Conservation (phyloP, 306 rosid genomes). For the Cucurbita pepo region DNA sequence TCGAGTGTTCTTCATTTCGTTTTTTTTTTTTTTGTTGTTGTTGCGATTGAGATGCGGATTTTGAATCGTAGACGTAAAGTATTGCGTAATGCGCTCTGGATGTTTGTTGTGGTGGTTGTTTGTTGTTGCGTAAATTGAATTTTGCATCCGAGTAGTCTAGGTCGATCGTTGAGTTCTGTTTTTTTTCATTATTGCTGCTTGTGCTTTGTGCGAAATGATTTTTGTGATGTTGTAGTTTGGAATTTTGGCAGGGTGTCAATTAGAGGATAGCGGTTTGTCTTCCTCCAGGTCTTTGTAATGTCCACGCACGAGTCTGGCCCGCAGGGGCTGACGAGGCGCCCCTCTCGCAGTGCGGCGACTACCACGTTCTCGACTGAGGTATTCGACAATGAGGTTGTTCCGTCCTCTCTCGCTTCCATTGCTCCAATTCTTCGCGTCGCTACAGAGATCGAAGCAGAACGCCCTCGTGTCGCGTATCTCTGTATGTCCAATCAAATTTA, state of each 20-base stretch:
- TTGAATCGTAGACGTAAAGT: not conserved
- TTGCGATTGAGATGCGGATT: not conserved
- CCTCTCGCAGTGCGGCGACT: conserved; percentile 69
- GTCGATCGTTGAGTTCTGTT: not conserved
- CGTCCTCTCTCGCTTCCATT: conserved; percentile 74
- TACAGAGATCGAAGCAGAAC: conserved; percentile 65
- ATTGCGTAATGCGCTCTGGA: not conserved
- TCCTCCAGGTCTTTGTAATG: conserved; percentile 27
- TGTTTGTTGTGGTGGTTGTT: not conserved
- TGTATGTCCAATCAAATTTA: conserved; percentile 21
- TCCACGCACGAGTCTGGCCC: conserved; percentile 37
- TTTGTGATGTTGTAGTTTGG: not conserved
- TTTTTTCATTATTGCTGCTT: no score
- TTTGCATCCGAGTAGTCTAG: not conserved
- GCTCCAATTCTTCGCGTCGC: conserved; percentile 90
- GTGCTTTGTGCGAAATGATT: not conserved
- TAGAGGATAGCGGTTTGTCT: not conserved
- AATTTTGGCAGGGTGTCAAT: not conserved
- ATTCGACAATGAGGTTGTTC: conserved; percentile 85
- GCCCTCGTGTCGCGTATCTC: conserved; percentile 84
- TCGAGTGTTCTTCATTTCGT: not conserved
- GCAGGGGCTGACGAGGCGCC: conserved; percentile 48
- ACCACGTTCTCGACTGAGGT: conserved; percentile 83
- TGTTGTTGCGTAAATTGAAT: not conserved
- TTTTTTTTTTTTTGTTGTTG: not conserved